Percentiles rank a stretch among this genome's conserved stretches.
Conservation (phyloP, 208 protist genomes). For the Lotmaria passim region DNA sequence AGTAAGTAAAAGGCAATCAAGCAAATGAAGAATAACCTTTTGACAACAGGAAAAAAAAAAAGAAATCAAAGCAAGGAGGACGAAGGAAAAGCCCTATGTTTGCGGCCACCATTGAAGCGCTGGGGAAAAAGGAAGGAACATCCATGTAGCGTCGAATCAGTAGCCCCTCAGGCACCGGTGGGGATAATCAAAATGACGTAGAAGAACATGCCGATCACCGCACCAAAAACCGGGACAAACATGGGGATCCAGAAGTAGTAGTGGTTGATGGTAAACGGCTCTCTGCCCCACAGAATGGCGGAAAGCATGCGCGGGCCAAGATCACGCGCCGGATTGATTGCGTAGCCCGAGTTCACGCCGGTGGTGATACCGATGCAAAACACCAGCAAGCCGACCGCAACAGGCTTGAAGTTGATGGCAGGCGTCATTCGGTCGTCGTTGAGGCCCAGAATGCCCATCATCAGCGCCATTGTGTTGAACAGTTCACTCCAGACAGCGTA, state of each 20-base stretch:
- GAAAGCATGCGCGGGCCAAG: slow-evolving; percentile 49
- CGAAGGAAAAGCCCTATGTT: not conserved
- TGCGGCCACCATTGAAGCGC: not conserved
- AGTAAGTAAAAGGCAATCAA: not conserved
- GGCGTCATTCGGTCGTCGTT: slow-evolving; percentile 47
- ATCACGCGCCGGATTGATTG: slow-evolving; percentile 60
- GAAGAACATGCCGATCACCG: slow-evolving; percentile 42
- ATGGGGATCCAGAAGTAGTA: slow-evolving; percentile 62
- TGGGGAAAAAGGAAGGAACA: not conserved
- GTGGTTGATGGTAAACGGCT: slow-evolving; percentile 42
- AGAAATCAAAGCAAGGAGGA: not conserved
- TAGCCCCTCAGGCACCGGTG: not conserved
- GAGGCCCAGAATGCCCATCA: slow-evolving; percentile 57
- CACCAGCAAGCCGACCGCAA: slow-evolving; percentile 48
- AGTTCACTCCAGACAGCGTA: slow-evolving; percentile 47
- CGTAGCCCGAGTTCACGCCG: slow-evolving; percentile 49
- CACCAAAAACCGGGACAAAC: slow-evolving; percentile 41
- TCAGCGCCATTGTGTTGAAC: slow-evolving; percentile 45
- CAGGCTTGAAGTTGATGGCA: slow-evolving; percentile 43
- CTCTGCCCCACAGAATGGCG: slow-evolving; percentile 38
- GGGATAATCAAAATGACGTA: slow-evolving; percentile 52
- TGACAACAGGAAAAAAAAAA: not conserved
- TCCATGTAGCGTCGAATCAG: not conserved
- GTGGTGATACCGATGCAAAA: slow-evolving; percentile 49
- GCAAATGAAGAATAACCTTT: not conserved